These are phyloP conservation scores for Irpex lacteus DNA, from an alignment of 1,284 basidiomycete species.

Conservation along the genomic window DNA sequence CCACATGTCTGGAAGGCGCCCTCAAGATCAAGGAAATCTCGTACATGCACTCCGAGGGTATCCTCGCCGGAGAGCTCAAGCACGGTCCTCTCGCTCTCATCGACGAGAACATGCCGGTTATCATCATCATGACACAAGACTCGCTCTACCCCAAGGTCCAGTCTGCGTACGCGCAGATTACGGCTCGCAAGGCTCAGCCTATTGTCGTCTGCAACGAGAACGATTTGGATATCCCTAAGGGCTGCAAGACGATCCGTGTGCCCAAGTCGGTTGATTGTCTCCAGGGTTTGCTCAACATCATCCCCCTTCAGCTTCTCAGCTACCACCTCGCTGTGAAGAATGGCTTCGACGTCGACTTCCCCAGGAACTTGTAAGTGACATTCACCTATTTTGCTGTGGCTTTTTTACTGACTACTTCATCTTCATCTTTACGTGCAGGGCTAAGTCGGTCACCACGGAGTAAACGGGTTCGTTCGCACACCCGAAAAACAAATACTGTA, in stretches of 20 bases:
- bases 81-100: constrained; percentile 97
- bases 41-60: constrained; percentile 92
- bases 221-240: constrained; percentile 77
- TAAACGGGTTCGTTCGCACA: constrained; percentile 35
- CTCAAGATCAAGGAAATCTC: constrained; percentile 99
- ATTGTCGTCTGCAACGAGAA: constrained; percentile 97
- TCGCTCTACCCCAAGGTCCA: constrained; percentile 98
- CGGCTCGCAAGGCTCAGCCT: constrained; percentile 93
- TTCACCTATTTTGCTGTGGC: background rate
- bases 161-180: constrained; percentile 94
- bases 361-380: constrained; percentile 81
- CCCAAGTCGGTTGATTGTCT: constrained; percentile 93
- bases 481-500: background rate
- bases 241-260: constrained; percentile 87
- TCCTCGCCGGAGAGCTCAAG: constrained; percentile 97
- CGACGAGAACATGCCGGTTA: constrained; percentile 98
- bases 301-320: constrained; percentile 93
- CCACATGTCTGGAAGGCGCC: constrained; percentile 97
- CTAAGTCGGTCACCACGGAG: constrained; percentile 83
- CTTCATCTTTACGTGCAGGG: constrained; percentile 40
- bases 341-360: constrained; percentile 98
- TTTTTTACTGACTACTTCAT: constrained; percentile 5
- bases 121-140: constrained; percentile 99
- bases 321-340: constrained; percentile 97
- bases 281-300: constrained; percentile 96